phyloP scores from a whole-genome alignment of 192 early-diverging fungal species.

The Backusella luteola region DNA sequence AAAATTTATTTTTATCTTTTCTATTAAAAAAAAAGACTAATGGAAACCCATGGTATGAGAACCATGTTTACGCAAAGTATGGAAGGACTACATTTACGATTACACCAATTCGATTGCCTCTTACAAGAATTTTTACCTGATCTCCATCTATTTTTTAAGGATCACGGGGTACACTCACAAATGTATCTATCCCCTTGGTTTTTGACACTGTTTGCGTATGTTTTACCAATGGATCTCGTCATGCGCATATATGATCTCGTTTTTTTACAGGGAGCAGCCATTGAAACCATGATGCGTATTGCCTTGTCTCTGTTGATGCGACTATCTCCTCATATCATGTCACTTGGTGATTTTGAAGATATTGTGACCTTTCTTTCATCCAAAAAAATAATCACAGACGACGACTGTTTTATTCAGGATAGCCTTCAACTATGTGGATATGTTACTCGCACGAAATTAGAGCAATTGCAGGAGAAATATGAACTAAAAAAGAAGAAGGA shows the following conservation, averaged over 20 bases:
- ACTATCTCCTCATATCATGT: constrained; percentile 67
- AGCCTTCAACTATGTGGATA: background rate
- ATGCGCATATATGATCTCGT: constrained; percentile 90
- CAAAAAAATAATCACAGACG: constrained; percentile 38
- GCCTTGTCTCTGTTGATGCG: constrained; percentile 82
- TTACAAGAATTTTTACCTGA: constrained; percentile 73
- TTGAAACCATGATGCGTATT: constrained; percentile 80
- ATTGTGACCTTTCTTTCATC: constrained; percentile 81
- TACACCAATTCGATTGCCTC: constrained; percentile 82
- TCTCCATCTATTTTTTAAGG: constrained; percentile 68
- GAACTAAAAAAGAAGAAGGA: background rate
- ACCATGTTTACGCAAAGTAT: constrained; percentile 91
- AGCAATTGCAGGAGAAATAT: background rate
- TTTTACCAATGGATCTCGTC: constrained; percentile 88
- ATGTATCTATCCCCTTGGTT: constrained; percentile 99
- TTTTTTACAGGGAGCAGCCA: constrained; percentile 85
- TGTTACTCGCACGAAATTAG: background rate
- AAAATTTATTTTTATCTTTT: background rate
- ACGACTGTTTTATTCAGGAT: constrained; percentile 69
- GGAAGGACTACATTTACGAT: constrained; percentile 86
- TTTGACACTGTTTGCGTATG: constrained; percentile 94
- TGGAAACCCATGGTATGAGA: constrained; percentile 89
- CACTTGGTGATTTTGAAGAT: constrained; percentile 74
- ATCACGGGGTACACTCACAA: constrained; percentile 69
- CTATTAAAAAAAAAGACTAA: constrained; percentile 50